Percentiles rank a stretch among this genome's conserved stretches.
These are phyloP conservation scores for Naematelia encephala DNA, from an alignment of 768 basidiomycete species.

Conservation along the genomic window DNA sequence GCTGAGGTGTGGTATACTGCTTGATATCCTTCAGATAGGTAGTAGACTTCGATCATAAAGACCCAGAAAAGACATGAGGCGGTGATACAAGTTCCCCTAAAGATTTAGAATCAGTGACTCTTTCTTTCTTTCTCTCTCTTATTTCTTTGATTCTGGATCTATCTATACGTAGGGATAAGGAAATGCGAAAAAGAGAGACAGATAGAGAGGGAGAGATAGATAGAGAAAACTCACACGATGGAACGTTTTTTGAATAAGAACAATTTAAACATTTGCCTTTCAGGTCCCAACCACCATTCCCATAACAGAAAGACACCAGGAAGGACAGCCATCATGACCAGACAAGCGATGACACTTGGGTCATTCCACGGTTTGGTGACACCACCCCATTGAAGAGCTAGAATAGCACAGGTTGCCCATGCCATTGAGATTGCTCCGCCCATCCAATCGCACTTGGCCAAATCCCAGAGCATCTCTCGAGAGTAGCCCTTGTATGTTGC, in stretches of 20 bases:
- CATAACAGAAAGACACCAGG: conserved; percentile 50
- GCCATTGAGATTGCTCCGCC: conserved; percentile 35
- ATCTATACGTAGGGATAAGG: background rate
- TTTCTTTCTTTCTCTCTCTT: conserved; percentile 3
- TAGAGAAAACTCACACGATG: conserved; percentile 31
- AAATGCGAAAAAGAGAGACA: too few species aligned
- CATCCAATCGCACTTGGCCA: conserved; percentile 46
- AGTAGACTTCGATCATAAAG: conserved; percentile 48
- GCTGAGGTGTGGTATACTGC: conserved; percentile 47
- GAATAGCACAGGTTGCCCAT: conserved; percentile 42
- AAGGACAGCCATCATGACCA: conserved; percentile 44
- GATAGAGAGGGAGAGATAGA: background rate
- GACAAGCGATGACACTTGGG: conserved; percentile 52
- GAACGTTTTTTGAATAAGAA: conserved; percentile 48
- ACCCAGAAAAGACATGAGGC: conserved; percentile 45
- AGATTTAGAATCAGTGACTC: background rate
- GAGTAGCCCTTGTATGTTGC: conserved; percentile 42
- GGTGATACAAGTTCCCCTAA: conserved; percentile 42
- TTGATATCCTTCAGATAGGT: conserved; percentile 45
- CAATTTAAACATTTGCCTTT: conserved; percentile 53
- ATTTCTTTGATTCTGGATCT: background rate
- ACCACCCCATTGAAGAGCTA: conserved; percentile 49
- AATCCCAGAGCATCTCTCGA: conserved; percentile 37
- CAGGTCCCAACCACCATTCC: conserved; percentile 48
- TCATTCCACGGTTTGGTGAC: conserved; percentile 55